Conservation (phyloP, 1,284 basidiomycete genomes). For the Papiliotrema laurentii region DNA sequence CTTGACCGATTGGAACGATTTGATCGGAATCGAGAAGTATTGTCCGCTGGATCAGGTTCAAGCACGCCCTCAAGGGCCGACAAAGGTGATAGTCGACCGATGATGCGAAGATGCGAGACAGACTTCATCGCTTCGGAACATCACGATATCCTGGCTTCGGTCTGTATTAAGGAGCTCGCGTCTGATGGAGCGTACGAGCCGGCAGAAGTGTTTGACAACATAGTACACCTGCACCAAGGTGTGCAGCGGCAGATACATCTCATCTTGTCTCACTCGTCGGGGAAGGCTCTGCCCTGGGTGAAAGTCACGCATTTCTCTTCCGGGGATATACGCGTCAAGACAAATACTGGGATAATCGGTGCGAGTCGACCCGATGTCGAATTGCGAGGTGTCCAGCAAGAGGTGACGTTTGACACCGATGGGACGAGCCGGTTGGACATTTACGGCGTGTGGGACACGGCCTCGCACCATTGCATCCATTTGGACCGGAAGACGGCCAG, state of each 20-base stretch:
- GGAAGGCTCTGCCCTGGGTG: slow-evolving; percentile 80
- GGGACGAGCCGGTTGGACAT: slow-evolving; percentile 69
- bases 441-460: slow-evolving; percentile 86
- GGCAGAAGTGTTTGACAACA: slow-evolving; percentile 78
- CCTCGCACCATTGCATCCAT: slow-evolving; percentile 78
- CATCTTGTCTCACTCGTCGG: slow-evolving; percentile 78
- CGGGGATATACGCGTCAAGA: slow-evolving; percentile 76
- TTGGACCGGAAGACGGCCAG: slow-evolving; percentile 78
- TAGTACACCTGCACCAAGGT: slow-evolving; percentile 87
- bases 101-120: slow-evolving; percentile 84
- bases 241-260: slow-evolving; percentile 79
- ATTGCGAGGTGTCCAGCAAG: slow-evolving; percentile 47
- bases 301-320: slow-evolving; percentile 52
- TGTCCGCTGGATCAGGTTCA: neutral
- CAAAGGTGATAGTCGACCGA: slow-evolving; percentile 42
- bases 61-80: slow-evolving; percentile 9
- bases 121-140: slow-evolving; percentile 84
- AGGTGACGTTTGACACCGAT: slow-evolving; percentile 68
- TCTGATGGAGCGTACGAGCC: slow-evolving; percentile 78
- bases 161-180: slow-evolving; percentile 82
- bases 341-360: slow-evolving; percentile 64
- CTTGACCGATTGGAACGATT: slow-evolving; percentile 81
- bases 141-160: slow-evolving; percentile 81
- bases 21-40: slow-evolving; percentile 62
- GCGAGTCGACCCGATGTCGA: slow-evolving; percentile 49